Conservation (phyloP, 2,329 filamentous ascomycete species). For the Apiospora kogelbergensis region DNA sequence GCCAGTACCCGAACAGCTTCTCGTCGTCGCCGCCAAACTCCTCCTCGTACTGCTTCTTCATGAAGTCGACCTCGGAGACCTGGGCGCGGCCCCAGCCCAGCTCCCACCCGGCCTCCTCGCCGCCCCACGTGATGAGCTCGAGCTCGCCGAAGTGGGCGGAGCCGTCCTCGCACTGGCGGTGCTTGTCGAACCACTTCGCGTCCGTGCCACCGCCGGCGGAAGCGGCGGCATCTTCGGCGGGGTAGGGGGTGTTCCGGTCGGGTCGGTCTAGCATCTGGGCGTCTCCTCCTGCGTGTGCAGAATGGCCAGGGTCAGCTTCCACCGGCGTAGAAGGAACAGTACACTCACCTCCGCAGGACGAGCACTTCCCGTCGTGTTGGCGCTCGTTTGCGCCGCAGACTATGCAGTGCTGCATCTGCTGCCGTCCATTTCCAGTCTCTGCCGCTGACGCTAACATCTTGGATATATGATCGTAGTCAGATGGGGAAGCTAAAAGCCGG, state of each 20-base stretch:
- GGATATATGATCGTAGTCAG: background rate
- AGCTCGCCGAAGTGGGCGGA: slow-evolving; percentile 13
- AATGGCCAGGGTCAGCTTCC: background rate
- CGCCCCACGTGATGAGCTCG: slow-evolving; percentile 15
- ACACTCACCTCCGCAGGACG: background rate
- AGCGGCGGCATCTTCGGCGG: background rate
- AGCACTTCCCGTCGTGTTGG: background rate
- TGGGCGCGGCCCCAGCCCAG: slow-evolving; percentile 10
- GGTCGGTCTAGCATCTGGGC: background rate
- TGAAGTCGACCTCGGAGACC: slow-evolving; percentile 5
- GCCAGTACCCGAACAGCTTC: slow-evolving; percentile 10
- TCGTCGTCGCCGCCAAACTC: slow-evolving; percentile 8
- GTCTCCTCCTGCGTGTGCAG: background rate
- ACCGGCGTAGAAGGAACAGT: too few relatives aligned
- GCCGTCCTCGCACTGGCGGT: slow-evolving; percentile 11
- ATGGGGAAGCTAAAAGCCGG: too few relatives aligned
- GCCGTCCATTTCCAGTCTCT: background rate
- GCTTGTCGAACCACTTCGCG: slow-evolving; percentile 7
- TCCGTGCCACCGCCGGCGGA: background rate
- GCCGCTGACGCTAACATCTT: background rate
- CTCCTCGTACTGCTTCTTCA: slow-evolving; percentile 9
- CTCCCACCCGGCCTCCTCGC: background rate
- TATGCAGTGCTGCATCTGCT: background rate
- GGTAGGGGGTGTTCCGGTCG: background rate
- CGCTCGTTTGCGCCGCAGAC: background rate